Conservation (phyloP, 2,329 filamentous ascomycete species). For the Xylariaceae sp. region DNA sequence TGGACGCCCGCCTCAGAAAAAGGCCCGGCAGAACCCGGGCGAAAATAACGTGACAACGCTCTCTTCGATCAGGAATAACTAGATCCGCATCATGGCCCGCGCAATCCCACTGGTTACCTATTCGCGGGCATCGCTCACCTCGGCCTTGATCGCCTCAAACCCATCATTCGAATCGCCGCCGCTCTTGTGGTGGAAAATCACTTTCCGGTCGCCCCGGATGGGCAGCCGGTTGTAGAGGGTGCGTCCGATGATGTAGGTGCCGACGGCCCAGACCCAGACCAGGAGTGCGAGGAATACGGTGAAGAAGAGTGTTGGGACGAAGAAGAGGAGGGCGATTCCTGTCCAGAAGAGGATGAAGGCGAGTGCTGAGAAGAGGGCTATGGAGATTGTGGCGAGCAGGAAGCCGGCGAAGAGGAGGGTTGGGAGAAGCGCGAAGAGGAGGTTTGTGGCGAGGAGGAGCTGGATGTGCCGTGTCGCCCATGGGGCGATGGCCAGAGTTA, state of each 20-base stretch:
- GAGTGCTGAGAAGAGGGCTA: constrained; percentile 57
- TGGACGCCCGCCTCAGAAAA: neutral
- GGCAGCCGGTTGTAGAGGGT: constrained; percentile 39
- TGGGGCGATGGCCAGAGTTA: neutral
- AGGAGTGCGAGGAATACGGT: constrained; percentile 57
- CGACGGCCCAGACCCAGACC: constrained; percentile 63
- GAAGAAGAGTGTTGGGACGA: constrained; percentile 64
- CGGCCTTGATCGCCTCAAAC: constrained; percentile 22
- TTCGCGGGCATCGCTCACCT: constrained; percentile 26
- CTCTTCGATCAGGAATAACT: constrained; percentile 11
- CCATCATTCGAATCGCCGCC: neutral
- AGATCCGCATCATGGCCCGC: constrained; percentile 21
- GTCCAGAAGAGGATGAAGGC: constrained; percentile 64
- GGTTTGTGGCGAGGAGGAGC: constrained; percentile 63
- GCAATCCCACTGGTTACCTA: constrained; percentile 29
- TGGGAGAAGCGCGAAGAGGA: constrained; percentile 61
- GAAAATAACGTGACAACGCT: constrained; percentile 6
- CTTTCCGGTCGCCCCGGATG: constrained; percentile 17
- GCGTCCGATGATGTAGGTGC: constrained; percentile 48
- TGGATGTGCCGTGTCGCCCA: constrained; percentile 46
- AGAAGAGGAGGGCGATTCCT: constrained; percentile 59
- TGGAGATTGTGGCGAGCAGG: constrained; percentile 54
- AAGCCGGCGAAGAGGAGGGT: constrained; percentile 65
- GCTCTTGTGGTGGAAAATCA: constrained; percentile 24
- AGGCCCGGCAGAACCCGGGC: neutral